These are phyloP conservation scores for Stephania yunnanensis DNA, from an alignment of 164 flowering plant genomes.

Conservation along the genomic window DNA sequence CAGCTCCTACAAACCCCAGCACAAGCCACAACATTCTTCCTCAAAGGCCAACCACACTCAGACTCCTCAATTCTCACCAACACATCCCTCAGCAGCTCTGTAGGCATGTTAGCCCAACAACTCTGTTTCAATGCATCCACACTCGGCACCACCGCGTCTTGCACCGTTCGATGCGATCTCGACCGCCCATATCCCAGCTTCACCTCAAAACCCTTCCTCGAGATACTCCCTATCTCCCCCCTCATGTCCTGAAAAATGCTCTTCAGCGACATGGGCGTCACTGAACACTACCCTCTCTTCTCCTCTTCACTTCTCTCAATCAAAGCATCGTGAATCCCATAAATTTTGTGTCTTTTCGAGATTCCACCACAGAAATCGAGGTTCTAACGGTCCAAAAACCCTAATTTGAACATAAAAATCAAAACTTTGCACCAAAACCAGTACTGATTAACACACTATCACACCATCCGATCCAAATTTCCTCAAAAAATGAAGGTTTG, in stretches of 20 bases:
- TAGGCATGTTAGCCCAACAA: slow-evolving; percentile 84
- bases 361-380: not conserved
- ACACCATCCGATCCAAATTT: not conserved
- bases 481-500: not conserved
- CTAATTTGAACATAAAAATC: not conserved
- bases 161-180: slow-evolving; percentile 62
- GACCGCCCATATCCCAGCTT: slow-evolving; percentile 63
- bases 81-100: slow-evolving; percentile 77
- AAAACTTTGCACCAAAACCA: not conserved
- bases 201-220: slow-evolving; percentile 54
- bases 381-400: not conserved
- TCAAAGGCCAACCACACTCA: slow-evolving; percentile 65
- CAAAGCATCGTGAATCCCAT: not conserved
- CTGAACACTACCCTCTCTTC: no score
- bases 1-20: slow-evolving; percentile 77
- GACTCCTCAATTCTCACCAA: slow-evolving; percentile 60
- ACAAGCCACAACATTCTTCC: slow-evolving; percentile 71
- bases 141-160: slow-evolving; percentile 32
- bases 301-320: not conserved
- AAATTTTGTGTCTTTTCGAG: not conserved
- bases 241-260: slow-evolving; percentile 51
- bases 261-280: slow-evolving; percentile 23
- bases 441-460: not conserved
- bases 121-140: slow-evolving; percentile 41
- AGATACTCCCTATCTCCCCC: slow-evolving; percentile 59